phyloP scores from a whole-genome alignment of 2,329 filamentous ascomycete genomes.

The Emergomyces pasteurianus region DNA sequence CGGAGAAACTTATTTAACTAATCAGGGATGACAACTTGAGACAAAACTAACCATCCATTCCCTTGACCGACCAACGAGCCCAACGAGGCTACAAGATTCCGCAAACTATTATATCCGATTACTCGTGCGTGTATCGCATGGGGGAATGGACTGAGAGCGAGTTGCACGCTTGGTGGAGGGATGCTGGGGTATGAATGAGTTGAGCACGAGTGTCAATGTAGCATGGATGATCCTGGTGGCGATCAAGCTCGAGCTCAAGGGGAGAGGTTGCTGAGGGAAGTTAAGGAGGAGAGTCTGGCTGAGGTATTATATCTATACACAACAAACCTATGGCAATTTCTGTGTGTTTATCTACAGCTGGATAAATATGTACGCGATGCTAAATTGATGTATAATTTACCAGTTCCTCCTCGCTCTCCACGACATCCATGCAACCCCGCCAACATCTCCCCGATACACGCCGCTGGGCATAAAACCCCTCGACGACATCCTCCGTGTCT shows the following conservation, averaged over 20 bases:
- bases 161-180: neutral
- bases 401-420: conserved; percentile 32
- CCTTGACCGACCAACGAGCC: neutral
- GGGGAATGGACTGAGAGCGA: neutral
- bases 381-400: neutral
- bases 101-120: neutral
- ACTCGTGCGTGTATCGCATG: neutral
- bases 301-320: conserved; percentile 24
- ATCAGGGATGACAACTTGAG: neutral
- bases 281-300: conserved; percentile 38
- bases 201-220: neutral
- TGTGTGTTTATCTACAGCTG: neutral
- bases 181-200: neutral
- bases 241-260: conserved; percentile 20
- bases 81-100: neutral
- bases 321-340: neutral
- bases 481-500: conserved; percentile 32
- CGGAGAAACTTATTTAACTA: neutral
- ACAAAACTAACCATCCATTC: neutral
- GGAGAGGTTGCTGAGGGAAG: conserved; percentile 40
- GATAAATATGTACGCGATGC: conserved; percentile 3
- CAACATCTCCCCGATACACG: conserved; percentile 10
- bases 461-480: conserved; percentile 36
- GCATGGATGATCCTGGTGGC: neutral
- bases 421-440: conserved; percentile 2